phyloP scores from a whole-genome alignment of 495 filamentous ascomycete species.

The Neurospora terricola region DNA sequence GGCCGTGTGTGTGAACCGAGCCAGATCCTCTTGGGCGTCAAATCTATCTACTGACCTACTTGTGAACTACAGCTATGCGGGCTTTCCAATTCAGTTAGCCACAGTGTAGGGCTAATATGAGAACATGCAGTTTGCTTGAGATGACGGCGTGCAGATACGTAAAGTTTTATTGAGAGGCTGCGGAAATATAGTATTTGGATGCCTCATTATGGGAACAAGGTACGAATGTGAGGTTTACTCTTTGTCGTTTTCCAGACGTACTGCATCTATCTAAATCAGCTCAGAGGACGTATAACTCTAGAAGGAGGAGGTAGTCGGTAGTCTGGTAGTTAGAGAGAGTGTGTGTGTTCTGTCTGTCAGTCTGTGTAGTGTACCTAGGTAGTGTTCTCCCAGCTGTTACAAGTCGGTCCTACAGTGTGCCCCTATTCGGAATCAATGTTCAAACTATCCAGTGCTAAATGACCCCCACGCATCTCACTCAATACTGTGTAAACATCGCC shows the following conservation, averaged over 20 bases:
- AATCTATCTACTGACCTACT: too few species aligned
- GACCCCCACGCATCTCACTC: neutral
- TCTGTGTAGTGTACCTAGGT: neutral
- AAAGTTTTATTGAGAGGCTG: too few species aligned
- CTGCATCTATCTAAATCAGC: neutral
- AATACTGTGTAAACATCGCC: neutral
- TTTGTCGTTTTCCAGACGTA: neutral
- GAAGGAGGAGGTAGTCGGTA: neutral
- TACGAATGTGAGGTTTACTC: neutral
- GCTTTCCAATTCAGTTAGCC: neutral
- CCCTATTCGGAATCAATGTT: neutral
- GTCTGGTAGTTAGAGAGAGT: neutral
- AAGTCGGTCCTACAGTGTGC: neutral
- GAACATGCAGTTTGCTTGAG: neutral
- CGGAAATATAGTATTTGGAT: neutral
- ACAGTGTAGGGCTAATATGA: neutral
- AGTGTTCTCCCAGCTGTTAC: neutral
- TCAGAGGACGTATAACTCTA: neutral
- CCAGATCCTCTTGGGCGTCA: too few species aligned
- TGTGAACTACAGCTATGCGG: too few species aligned
- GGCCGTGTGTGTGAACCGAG: too few species aligned
- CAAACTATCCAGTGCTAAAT: neutral
- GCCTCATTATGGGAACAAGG: neutral
- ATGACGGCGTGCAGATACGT: neutral
- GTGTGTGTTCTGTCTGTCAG: too few species aligned